Conservation (phyloP, 441 rosid genomes). For the Brassica hybrid region DNA sequence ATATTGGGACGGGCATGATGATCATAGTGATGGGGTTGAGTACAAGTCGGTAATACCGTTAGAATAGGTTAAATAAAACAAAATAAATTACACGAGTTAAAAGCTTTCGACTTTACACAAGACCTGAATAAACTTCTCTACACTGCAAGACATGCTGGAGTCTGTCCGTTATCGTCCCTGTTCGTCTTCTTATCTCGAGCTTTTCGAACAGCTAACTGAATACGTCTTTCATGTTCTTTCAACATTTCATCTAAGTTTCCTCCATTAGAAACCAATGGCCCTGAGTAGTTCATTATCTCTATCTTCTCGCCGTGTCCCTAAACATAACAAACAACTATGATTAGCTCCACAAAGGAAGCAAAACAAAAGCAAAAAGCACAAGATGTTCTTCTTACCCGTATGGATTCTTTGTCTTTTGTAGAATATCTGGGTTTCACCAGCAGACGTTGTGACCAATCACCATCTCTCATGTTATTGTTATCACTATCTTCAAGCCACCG, state of each 20-base stretch:
- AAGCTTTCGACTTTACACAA: neutral
- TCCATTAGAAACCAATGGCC: neutral
- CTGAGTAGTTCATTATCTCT: neutral
- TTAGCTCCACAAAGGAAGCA: neutral
- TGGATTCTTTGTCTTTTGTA: constrained; percentile 4
- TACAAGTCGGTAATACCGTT: neutral
- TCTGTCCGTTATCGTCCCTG: neutral
- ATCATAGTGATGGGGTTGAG: neutral
- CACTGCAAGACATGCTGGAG: neutral
- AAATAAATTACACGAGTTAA: neutral
- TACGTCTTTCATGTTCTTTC: neutral
- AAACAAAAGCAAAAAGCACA: neutral
- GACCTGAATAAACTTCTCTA: neutral
- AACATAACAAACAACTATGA: neutral
- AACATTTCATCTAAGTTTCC: constrained; percentile 1
- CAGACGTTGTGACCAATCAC: neutral
- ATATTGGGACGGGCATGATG: too few species aligned
- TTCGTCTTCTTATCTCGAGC: constrained; percentile 5
- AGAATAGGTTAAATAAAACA: neutral
- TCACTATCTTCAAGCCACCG: neutral
- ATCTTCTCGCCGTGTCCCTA: neutral
- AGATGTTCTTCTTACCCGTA: neutral
- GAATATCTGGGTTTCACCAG: neutral
- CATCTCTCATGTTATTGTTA: neutral
- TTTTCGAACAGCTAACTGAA: constrained; percentile 9